Percentiles rank a stretch among this genome's conserved stretches.
Evolutionary conservation across 2,329 filamentous ascomycete species (phyloP).

Genomic region (Ophiocordyceps sinensis): DNA sequence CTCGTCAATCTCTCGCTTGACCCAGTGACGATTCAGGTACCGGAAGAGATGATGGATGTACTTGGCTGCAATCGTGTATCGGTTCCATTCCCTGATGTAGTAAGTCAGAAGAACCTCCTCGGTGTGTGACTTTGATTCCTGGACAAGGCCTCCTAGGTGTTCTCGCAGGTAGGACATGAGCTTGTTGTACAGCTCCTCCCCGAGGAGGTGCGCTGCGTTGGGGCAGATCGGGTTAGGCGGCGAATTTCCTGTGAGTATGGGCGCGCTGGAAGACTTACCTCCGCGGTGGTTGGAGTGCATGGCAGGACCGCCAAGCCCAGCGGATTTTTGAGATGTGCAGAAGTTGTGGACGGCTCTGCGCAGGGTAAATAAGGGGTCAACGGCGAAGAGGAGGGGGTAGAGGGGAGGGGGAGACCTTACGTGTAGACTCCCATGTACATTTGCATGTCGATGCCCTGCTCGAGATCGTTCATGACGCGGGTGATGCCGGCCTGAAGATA

Average conservation of each 20-base stretch:
- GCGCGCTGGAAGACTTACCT: constrained; percentile 30
- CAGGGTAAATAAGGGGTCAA: constrained; percentile 1
- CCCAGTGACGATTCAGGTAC: constrained; percentile 96
- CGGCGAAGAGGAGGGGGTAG: not conserved
- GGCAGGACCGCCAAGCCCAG: constrained; percentile 37
- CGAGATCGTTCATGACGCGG: constrained; percentile 84
- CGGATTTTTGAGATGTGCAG: constrained; percentile 92
- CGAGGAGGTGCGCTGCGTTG: constrained; percentile 67
- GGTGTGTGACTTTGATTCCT: constrained; percentile 61
- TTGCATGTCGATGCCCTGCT: constrained; percentile 85
- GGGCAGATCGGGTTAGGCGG: not conserved
- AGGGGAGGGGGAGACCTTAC: constrained; percentile 24
- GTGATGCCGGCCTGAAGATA: constrained; percentile 82
- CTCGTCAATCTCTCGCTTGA: constrained; percentile 96
- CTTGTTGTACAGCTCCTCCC: constrained; percentile 90
- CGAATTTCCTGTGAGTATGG: not conserved
- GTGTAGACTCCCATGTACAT: constrained; percentile 98
- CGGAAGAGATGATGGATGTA: constrained; percentile 96
- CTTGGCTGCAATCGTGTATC: constrained; percentile 89
- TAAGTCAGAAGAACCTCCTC: constrained; percentile 84
- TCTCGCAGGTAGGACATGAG: constrained; percentile 70
- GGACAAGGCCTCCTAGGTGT: constrained; percentile 60
- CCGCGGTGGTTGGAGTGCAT: constrained; percentile 36
- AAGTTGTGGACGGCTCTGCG: constrained; percentile 88
- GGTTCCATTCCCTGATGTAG: constrained; percentile 93